These are phyloP conservation scores for Gossypium stocksii DNA, from an alignment of 345 rosid species.

Conservation along the genomic window DNA sequence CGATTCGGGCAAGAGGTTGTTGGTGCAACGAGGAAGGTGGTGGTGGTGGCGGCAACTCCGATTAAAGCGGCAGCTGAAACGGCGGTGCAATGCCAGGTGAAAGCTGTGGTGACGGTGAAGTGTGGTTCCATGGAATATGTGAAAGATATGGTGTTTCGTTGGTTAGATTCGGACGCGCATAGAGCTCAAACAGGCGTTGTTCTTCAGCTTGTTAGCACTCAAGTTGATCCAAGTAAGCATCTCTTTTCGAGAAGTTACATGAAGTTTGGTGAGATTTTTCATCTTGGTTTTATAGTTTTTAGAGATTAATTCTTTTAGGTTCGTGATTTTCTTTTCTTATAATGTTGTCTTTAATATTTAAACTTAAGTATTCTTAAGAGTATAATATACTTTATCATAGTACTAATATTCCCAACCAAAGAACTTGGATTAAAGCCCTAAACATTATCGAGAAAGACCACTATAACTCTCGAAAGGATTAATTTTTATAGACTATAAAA, in stretches of 20 bases:
- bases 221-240: conserved; percentile 62
- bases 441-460: too few relatives aligned
- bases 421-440: too few relatives aligned
- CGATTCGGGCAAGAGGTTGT: not conserved
- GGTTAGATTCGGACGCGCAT: conserved; percentile 50
- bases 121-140: conserved; percentile 4
- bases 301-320: too few relatives aligned
- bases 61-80: not conserved
- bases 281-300: too few relatives aligned
- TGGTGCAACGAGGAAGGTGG: not conserved
- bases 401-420: rapidly evolving
- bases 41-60: not conserved
- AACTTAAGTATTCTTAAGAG: rapidly evolving
- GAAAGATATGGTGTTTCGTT: conserved; percentile 60
- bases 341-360: rapidly evolving
- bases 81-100: conserved; percentile 44
- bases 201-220: conserved; percentile 70
- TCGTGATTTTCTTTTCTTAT: rapidly evolving
- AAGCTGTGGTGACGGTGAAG: conserved; percentile 60
- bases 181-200: conserved; percentile 62
- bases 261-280: too few relatives aligned
- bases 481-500: too few relatives aligned
- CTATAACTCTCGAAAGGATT: too few relatives aligned
- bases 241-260: not conserved
- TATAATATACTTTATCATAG: too few relatives aligned